A percentile compares a stretch with the other conserved stretches of the same genome.
phyloP scores from a whole-genome alignment of 768 basidiomycete species.

The Pleurotus citrinopileatus region DNA sequence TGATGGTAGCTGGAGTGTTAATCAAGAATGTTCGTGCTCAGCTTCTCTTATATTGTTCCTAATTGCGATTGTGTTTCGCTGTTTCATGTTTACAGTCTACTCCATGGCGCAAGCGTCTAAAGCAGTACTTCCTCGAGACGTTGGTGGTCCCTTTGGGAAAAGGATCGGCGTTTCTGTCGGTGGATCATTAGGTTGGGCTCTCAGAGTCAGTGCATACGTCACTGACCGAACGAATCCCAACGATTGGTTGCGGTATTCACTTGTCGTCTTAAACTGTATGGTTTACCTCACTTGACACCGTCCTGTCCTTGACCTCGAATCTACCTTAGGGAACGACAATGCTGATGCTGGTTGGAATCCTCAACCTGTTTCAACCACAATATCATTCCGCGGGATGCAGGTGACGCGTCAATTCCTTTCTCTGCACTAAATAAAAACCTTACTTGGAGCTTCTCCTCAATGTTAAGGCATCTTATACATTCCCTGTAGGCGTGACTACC shows the following conservation, averaged over 20 bases:
- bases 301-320: not conserved
- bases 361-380: constrained; percentile 51
- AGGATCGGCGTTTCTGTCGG: constrained; percentile 64
- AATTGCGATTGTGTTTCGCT: not conserved
- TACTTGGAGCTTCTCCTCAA: not conserved
- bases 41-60: not conserved
- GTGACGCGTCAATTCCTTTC: constrained; percentile 25
- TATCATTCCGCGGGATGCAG: constrained; percentile 62
- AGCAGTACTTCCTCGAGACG: constrained; percentile 67
- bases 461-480: constrained; percentile 66
- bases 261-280: constrained; percentile 73
- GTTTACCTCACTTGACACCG: not conserved
- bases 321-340: constrained; percentile 43
- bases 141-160: constrained; percentile 64
- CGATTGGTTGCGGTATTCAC: constrained; percentile 63
- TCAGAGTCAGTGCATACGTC: constrained; percentile 63
- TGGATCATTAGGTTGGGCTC: constrained; percentile 53
- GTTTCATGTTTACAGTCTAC: constrained; percentile 43
- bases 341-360: constrained; percentile 52
- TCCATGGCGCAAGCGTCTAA: constrained; percentile 75
- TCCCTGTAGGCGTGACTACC: constrained; percentile 72
- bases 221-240: constrained; percentile 49
- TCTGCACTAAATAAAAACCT: not conserved
- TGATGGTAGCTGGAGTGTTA: constrained; percentile 59
- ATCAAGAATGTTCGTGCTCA: constrained; percentile 67